Evolutionary conservation across 2,329 filamentous ascomycete species (phyloP), one percentile per base, ranked within the genome.

Genomic region (Cytospora leucostoma): DNA sequence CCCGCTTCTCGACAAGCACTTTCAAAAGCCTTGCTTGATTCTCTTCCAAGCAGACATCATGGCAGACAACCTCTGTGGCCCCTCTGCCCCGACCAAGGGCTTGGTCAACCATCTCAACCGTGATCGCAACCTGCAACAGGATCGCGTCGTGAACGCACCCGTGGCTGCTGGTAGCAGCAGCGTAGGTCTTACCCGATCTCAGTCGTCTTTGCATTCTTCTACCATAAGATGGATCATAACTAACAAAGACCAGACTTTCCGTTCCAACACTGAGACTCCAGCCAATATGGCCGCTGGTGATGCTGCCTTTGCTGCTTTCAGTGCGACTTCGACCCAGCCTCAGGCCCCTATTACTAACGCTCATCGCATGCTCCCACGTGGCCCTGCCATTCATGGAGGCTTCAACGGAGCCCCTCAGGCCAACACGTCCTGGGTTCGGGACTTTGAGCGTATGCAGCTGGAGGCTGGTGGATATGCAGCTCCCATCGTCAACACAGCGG

Each of bases 71-170:
- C 67, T 91, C 62, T 93, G 90, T 73, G 89, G 90, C 64, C 89
- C 90, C 19, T 90, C 90, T 13, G 92, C 90, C 75, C 83, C 89
- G 67, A 83, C 91, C 59, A 90, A 92, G 75, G 88, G 84, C 71
- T 86, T 93, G 72, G 84, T 89, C 70, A 87, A 89, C 70, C 89
- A 92, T 74, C 79, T 85, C 12, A 82, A 88, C 56, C 82, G 85
- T 66, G 89, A 93, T 72, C 82, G 88, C 61, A 87, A 87, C 11
- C 79, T 90, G 56, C 89, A 93, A 72, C 90, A 92, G 74, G 90
- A 93, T 75, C 87, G 88, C 58, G 71, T 90, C 54, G 67, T 66
- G 37, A 66, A 64, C 58, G 60, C 67, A 17, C 67, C 67, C 2
- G 40, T 60, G 27, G 64, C 66, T 49, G 67, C 67, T 8, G 50